Evolutionary conservation across 2,329 filamentous ascomycete species (phyloP).

Genomic region (Diatrype stigma): DNA sequence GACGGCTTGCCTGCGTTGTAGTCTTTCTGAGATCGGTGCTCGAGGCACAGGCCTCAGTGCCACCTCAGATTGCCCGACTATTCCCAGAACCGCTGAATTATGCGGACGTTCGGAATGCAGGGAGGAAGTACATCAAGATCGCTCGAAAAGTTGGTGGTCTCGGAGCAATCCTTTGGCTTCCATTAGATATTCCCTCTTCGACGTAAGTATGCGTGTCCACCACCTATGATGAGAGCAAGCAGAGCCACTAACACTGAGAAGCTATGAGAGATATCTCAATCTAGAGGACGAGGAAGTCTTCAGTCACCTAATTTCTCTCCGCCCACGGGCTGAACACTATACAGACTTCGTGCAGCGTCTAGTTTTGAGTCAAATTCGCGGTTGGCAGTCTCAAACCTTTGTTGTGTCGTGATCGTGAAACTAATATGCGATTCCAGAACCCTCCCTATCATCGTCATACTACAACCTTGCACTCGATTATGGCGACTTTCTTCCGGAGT

Average conservation of each 20-base stretch:
- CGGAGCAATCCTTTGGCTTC: slow-evolving; percentile 29
- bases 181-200: slow-evolving; percentile 26
- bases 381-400: not conserved
- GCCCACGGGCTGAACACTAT: slow-evolving; percentile 10
- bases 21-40: slow-evolving; percentile 27
- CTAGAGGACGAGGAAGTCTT: slow-evolving; percentile 29
- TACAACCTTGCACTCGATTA: slow-evolving; percentile 23
- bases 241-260: slow-evolving; percentile 5
- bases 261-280: slow-evolving; percentile 31
- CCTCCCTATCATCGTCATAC: slow-evolving; percentile 7
- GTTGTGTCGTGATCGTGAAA: not conserved
- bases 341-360: slow-evolving; percentile 19
- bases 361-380: slow-evolving; percentile 7
- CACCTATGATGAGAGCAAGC: not conserved
- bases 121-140: slow-evolving; percentile 32
- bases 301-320: slow-evolving; percentile 20
- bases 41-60: slow-evolving; percentile 14
- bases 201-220: slow-evolving; percentile 21
- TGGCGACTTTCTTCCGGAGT: slow-evolving; percentile 18
- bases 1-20: slow-evolving; percentile 25
- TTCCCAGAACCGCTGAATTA: slow-evolving; percentile 16
- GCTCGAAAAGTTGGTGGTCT: slow-evolving; percentile 24
- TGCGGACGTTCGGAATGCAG: slow-evolving; percentile 26
- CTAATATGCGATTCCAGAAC: not conserved
- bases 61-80: slow-evolving; percentile 14